Evolutionary conservation across 805 yeast species (phyloP).

Genomic region (Deakozyma indianensis): DNA sequence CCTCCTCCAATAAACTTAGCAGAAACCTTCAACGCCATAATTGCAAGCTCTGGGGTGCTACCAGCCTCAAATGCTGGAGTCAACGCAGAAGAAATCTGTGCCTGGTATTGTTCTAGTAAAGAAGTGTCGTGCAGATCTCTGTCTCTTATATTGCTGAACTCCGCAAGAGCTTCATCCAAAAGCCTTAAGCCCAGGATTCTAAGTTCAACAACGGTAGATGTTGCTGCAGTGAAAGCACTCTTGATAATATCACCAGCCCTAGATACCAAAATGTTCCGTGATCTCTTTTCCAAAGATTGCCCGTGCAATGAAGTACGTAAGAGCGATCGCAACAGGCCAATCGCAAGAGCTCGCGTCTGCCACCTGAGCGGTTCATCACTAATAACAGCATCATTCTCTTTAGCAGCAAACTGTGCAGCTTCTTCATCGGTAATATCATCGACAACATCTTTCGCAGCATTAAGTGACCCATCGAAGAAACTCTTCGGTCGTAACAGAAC

Average conservation of each 20-base stretch:
- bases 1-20: slow-evolving; percentile 62
- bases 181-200: slow-evolving; percentile 53
- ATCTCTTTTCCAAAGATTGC: slow-evolving; percentile 10
- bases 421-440: slow-evolving; percentile 28
- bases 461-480: slow-evolving; percentile 21
- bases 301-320: slow-evolving; percentile 11
- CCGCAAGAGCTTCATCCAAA: slow-evolving; percentile 45
- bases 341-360: slow-evolving; percentile 28
- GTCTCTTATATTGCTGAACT: slow-evolving; percentile 49
- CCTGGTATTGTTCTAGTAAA: slow-evolving; percentile 81
- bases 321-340: slow-evolving; percentile 20
- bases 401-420: slow-evolving; percentile 23
- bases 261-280: slow-evolving; percentile 13
- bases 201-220: slow-evolving; percentile 47
- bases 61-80: slow-evolving; percentile 72
- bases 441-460: slow-evolving; percentile 3
- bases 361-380: slow-evolving; percentile 26
- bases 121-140: slow-evolving; percentile 60
- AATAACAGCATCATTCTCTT: slow-evolving; percentile 10
- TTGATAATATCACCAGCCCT: slow-evolving; percentile 47
- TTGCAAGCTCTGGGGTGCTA: slow-evolving; percentile 58
- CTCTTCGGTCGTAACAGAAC: slow-evolving; percentile 29
- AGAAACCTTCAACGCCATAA: slow-evolving; percentile 62
- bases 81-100: slow-evolving; percentile 80
- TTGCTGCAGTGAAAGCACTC: slow-evolving; percentile 67